phyloP scores from a whole-genome alignment of 192 early-diverging fungal species.

The Coemansia sp. region DNA sequence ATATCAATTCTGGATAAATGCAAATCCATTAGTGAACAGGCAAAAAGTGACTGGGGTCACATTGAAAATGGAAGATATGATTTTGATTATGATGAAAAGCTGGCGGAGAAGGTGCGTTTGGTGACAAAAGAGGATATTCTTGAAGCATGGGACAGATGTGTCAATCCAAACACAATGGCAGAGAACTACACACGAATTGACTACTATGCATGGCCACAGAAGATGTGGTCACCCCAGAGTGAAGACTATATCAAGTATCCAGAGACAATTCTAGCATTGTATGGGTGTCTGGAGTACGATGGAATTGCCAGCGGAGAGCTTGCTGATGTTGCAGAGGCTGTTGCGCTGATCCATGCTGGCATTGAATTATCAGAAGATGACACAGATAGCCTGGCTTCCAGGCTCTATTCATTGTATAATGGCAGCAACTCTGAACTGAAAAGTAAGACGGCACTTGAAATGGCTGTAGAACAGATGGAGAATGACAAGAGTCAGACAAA shows the following conservation, averaged over 20 bases:
- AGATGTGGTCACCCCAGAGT: neutral
- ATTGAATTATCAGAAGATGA: too few species aligned
- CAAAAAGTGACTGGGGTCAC: conserved; percentile 59
- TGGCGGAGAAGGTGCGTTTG: neutral
- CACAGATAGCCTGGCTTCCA: too few species aligned
- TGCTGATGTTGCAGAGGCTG: neutral
- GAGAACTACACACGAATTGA: conserved; percentile 10
- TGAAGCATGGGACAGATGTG: conserved; percentile 30
- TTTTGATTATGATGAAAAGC: conserved; percentile 60
- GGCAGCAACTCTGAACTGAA: neutral
- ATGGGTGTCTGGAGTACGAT: conserved; percentile 12
- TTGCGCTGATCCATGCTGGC: neutral
- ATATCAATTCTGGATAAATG: conserved; percentile 60
- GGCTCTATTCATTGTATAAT: neutral
- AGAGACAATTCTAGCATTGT: conserved; percentile 9
- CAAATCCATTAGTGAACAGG: conserved; percentile 71
- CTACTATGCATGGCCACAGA: too few species aligned
- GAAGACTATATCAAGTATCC: conserved; percentile 13
- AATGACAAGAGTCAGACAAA: neutral
- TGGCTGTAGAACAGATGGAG: neutral
- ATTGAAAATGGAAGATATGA: conserved; percentile 68
- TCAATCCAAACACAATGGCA: conserved; percentile 23
- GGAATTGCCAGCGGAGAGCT: conserved; percentile 1
- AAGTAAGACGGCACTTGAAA: neutral
- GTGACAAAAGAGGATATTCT: conserved; percentile 31